Conservation (phyloP, 2,329 filamentous ascomycete species). For the Diplodia intermedia region DNA sequence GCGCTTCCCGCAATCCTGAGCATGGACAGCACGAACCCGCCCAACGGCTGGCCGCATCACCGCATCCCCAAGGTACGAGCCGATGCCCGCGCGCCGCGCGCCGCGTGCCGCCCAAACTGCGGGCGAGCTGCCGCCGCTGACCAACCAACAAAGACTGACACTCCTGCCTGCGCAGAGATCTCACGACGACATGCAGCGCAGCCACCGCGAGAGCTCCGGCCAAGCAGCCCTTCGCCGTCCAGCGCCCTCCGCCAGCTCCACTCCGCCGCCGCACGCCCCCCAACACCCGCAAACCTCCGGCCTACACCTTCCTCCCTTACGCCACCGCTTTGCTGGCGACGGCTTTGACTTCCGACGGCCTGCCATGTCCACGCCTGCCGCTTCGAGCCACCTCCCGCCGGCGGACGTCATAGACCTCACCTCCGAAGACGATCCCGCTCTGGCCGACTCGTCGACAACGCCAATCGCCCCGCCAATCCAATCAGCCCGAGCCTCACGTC, state of each 20-base stretch:
- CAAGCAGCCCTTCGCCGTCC: constrained; percentile 35
- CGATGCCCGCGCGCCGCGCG: not conserved
- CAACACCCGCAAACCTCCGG: constrained; percentile 35
- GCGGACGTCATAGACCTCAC: constrained; percentile 49
- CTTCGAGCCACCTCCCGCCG: constrained; percentile 17
- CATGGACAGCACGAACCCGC: constrained; percentile 27
- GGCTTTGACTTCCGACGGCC: constrained; percentile 63
- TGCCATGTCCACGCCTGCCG: constrained; percentile 41
- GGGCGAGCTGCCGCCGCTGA: not conserved
- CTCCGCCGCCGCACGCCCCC: constrained; percentile 28
- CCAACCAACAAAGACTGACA: constrained; percentile 27
- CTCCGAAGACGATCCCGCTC: constrained; percentile 42
- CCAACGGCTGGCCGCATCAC: constrained; percentile 33
- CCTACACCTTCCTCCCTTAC: constrained; percentile 38
- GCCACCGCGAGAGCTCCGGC: constrained; percentile 42
- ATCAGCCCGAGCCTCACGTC: constrained; percentile 44
- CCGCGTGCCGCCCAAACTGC: constrained; percentile 5
- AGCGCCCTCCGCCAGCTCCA: constrained; percentile 28
- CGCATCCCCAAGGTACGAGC: constrained; percentile 36
- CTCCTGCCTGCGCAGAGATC: constrained; percentile 41
- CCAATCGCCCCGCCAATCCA: constrained; percentile 34
- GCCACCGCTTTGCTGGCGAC: constrained; percentile 54
- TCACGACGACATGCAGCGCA: constrained; percentile 45
- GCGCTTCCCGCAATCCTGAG: not conserved
- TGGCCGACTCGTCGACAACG: constrained; percentile 33